Evolutionary conservation across 345 rosid genomes (phyloP), one percentile per base, ranked within the genome.

Genomic region (Atalantia buxifolia): DNA sequence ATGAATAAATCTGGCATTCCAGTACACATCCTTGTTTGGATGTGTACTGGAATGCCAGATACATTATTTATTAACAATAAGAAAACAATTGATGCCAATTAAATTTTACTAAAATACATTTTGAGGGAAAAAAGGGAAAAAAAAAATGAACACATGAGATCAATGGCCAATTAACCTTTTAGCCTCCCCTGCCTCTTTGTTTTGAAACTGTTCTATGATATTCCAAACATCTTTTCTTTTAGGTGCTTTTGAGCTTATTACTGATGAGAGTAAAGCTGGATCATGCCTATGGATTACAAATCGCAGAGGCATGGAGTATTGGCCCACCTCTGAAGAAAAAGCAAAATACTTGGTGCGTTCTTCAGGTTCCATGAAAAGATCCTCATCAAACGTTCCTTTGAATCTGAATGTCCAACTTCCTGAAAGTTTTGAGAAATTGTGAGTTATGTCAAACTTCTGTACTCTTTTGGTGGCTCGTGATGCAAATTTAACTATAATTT

Each of bases 191-290:
- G n/a, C 9, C 78, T 24, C 9, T 1, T 53, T 56, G 8, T 36
- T 65, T 22, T 75, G 30, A 33, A 50, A 59, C 35, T 28, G 19
- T 19, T 62, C 48, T 71, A 6, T 76, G 79, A 67, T 81, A 48
- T 75, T 73, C 38, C 40, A 63, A 56, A 61, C 18, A 24, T 66
- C 8, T 70, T 7, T 78, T 33, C 57, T 60, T 78, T 33, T 78
- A 93, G 99, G 98, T 79, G 94, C 93, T 79, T 93, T 93, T 83
- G 95, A 93, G 87, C 98, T 96, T 76, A 96, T 96, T 69, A 86
- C 77, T 6, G 82, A 96, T 80, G 94, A 93, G 83, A 91, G 79
- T 36, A 93, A 90, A 86, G 98, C 92, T 65, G 98, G 98, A 67
- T 86, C 97, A 60, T 93, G 98, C 86, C 85, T 96, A 36, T 93